Evolutionary conservation across 2,329 filamentous ascomycete genomes (phyloP), one percentile per base, ranked within the genome.

Genomic region (Seiridium unicorne): DNA sequence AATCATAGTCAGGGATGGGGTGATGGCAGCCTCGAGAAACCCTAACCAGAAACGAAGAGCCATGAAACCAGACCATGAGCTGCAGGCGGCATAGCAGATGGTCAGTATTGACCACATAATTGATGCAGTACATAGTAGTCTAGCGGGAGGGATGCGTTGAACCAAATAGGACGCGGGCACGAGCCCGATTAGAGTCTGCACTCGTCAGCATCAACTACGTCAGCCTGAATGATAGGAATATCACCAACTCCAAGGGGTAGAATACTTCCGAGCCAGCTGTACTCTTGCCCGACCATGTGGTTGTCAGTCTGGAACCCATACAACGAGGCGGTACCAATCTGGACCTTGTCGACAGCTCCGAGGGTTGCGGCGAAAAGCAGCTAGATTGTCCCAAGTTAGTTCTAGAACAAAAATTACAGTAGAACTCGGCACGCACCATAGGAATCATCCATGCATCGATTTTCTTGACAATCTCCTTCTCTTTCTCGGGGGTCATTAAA

Each of bases 11-110:
- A 74, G 67, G 10, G 68, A 70, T 4, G 73, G 73, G 2, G 70
- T 65, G 31, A 72, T 72, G 34, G 73, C 70, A 5, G 73, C 72
- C 53, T 76, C 74, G 1, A 75, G 65, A 56, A 66, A 68, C 61
- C 74, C 74, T 62, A 76, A 70, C 35, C 72, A 65, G 59, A 76
- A 76, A 5, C 74, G 65, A 35, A 75, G 60, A 32, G 68, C 67
- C 68, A 75, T 73, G 49, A 73, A 71, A 5, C 65, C 69, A 13
- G 62, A 53, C 67, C 69, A 73, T n/a, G 61, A 64, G 7, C 66
- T 61, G 44, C 68, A 67, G 8, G 68, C 61, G 3, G 69, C 66
- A 54, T 69, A 72, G 35, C 62, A 63, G 7, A 69, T 55, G 1
- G 70, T 71, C n/a, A 70, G 57, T 51, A 64, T 48, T 1, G 72